Conservation (phyloP, 345 rosid species). For the Cardamine occulta region DNA sequence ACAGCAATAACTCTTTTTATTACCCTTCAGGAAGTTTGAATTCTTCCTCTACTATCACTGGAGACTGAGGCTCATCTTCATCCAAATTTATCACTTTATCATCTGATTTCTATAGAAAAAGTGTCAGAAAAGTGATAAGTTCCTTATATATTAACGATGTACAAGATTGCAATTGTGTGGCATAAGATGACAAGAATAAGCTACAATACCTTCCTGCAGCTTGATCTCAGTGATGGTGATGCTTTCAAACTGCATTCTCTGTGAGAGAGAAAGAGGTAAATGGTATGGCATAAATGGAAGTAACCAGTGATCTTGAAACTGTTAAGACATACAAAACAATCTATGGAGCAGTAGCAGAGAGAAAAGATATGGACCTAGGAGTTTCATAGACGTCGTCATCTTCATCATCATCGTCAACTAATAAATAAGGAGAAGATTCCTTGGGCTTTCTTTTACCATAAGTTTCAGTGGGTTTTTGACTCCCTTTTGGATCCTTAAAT, state of each 20-base stretch:
- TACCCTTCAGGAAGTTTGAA: conserved; percentile 63
- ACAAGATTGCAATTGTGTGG: conserved; percentile 1
- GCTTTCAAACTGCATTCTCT: conserved; percentile 50
- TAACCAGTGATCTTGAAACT: background rate
- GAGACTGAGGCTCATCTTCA: conserved; percentile 64
- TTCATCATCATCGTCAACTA: conserved; percentile 33
- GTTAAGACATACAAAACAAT: conserved; percentile 2
- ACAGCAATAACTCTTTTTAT: conserved; percentile 22
- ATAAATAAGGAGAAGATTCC: conserved; percentile 42
- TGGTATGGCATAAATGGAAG: background rate
- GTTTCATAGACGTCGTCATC: conserved; percentile 10
- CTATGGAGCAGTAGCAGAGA: background rate
- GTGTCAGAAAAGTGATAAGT: conserved; percentile 4
- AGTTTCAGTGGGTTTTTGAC: conserved; percentile 16
- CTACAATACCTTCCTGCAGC: conserved; percentile 53
- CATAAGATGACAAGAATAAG: background rate
- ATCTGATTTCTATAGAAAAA: conserved; percentile 46
- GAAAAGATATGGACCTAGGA: conserved; percentile 33
- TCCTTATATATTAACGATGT: background rate
- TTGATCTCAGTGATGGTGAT: conserved; percentile 41
- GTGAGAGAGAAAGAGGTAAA: conserved; percentile 15
- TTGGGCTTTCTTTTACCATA: conserved; percentile 35
- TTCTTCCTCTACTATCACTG: conserved; percentile 41
- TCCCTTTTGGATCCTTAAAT: conserved; percentile 29
- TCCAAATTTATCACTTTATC: conserved; percentile 64